Base-by-base conservation (phyloP, 2,329 filamentous ascomycete species). In the Ilyonectria mors-panacis region DNA sequence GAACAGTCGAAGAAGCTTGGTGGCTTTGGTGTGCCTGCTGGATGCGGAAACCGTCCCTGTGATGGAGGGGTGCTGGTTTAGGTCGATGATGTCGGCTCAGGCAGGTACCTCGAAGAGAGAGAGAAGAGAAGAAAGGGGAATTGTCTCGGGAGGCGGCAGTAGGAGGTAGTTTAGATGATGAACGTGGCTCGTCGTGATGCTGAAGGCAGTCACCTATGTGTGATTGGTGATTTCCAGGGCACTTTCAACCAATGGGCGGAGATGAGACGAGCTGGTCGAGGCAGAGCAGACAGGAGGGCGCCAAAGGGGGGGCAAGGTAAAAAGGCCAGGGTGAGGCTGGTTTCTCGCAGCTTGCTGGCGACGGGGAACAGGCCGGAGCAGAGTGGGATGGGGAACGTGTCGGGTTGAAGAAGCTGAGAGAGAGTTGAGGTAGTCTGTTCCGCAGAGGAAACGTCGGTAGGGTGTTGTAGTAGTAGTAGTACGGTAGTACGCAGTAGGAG, bases 211-310 rank as follows among this genome's bases (percentile, higher is more conserved):
- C 66, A 66, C 59, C 65, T 67, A 70, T 77, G 72, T 77, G 72
- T 80, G 78, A 80, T 81, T 81, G 79, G 79, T 74, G 73, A 72
- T 75, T 62, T 65, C 71, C 66, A 72, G 75, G 77, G 69, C 70
- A 68, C 70, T 70, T 63, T 73, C 69, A 73, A 76, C 79, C 79
- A 81, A 80, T 80, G 70, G 68, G 73, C 69, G 71, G 69, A 72
- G 72, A 78, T 76, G 75, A 72, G 72, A 75, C 72, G 73, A 75
- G 77, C 69, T 73, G 70, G 76, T 63, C 77, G 77, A 80, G 76
- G 77, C 75, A 78, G 73, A 78, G 74, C 66, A 70, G 70, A 67
- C 63, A 61, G 67, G 70, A 72, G 72, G 74, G 77, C 74, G 76
- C 77, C 76, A 78, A 77, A 70, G 69, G 75, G 69, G 68, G 62